Base-by-base conservation (phyloP, 179 eudicot species). In the Pouteria campechiana region DNA sequence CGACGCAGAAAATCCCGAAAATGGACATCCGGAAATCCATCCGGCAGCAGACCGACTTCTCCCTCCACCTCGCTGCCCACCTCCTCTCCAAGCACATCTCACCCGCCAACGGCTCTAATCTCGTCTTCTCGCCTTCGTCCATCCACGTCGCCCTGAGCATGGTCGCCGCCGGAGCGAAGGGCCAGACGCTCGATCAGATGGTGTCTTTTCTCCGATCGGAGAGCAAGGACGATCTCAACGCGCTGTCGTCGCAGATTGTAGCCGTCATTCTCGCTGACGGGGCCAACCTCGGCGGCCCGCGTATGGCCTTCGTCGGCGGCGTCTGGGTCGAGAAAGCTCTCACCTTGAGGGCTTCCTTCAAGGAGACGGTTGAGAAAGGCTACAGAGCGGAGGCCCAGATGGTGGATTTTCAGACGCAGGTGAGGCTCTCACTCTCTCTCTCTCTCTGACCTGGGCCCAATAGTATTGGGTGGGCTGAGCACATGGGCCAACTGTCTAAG, bases 341-440 rank as follows among this genome's bases (percentile, higher is more conserved):
- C 8, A 37, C 58, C 37, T 37, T 88, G 21, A 76, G 67, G 46
- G 34, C 72, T 32, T 9, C 55, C 9, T 88, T 88, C 50, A 68
- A 66, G 39, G 54, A 68, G 33, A 41, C 75, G 37, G 78, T 77
- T 1, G 76, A 64, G 12, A 54, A 27, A 17, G 57, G 53, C 5
- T 88, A 72, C 34, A 70, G 71, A 44, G 82, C 94, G 2, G 58
- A 51, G 58, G 55, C 72, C 4, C 47, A 45, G 27, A 67, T 55
- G 18, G 97, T 81, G 25, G 95, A 89, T 68, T 89, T 84, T 63
- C 78, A 66, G 52, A 68, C 37, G 23, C 73, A 88, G 69, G 97
- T 88, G 37, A 21, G 57, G n/a, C n/a, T n/a, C n/a, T 32, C n/a
- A n/a, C n/a, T 15, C 19, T 6, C 44, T 8, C 12, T 11, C 33